Percentiles rank a stretch among this genome's conserved stretches.
phyloP scores from a whole-genome alignment of 352 stramenopile species.

The Pythium phragmiticola region DNA sequence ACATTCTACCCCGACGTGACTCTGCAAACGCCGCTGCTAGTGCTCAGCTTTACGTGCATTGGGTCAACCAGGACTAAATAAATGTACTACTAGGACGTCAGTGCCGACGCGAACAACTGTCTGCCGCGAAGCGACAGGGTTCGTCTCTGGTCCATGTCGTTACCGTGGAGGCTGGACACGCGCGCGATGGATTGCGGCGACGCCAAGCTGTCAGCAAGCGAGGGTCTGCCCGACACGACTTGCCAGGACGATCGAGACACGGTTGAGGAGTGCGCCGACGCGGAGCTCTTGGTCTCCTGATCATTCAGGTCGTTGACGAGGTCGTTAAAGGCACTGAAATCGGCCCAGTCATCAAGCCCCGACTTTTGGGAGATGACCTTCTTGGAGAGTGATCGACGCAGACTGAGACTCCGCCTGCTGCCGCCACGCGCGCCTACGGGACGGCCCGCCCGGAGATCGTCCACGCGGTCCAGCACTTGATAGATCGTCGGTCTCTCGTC shows the following conservation, averaged over 20 bases:
- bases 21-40: conserved; percentile 36
- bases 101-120: conserved; percentile 26
- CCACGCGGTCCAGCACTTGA: conserved; percentile 30
- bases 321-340: conserved; percentile 31
- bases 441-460: conserved; percentile 13
- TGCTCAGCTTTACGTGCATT: conserved; percentile 57
- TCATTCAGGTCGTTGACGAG: conserved; percentile 9
- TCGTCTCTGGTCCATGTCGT: conserved; percentile 18
- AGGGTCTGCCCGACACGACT: conserved; percentile 5
- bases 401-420: conserved; percentile 9
- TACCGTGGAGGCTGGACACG: conserved; percentile 1
- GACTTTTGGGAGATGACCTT: background rate
- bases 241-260: conserved; percentile 17
- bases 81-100: conserved; percentile 7
- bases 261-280: conserved; percentile 22
- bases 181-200: conserved; percentile 9
- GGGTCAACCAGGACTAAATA: background rate
- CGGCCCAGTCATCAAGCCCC: conserved; percentile 29
- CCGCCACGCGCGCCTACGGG: background rate
- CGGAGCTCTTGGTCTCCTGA: conserved; percentile 9
- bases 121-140: conserved; percentile 27
- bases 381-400: conserved; percentile 7
- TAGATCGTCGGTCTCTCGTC: conserved; percentile 59
- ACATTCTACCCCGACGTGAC: conserved; percentile 60
- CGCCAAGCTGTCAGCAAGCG: background rate